These are phyloP conservation scores for Aspergillus sp. DNA, from an alignment of 2,329 filamentous ascomycete species.

Conservation along the genomic window DNA sequence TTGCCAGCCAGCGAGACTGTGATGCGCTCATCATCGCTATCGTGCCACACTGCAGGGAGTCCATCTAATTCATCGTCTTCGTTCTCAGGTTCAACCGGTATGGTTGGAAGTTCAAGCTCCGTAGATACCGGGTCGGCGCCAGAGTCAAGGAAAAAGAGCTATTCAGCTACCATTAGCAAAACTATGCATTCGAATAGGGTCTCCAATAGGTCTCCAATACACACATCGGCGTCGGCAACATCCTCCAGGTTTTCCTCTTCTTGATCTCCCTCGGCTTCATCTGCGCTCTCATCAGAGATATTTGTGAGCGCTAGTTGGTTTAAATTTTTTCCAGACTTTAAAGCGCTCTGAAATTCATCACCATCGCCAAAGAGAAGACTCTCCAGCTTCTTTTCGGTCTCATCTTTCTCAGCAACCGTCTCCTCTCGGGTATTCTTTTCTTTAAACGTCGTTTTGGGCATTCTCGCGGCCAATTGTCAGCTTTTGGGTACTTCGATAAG, in stretches of 20 bases:
- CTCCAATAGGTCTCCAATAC: slow-evolving; percentile 19
- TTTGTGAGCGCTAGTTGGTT: slow-evolving; percentile 40
- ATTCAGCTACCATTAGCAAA: background rate
- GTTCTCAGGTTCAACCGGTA: slow-evolving; percentile 38
- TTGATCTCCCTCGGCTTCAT: slow-evolving; percentile 31
- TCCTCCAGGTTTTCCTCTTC: slow-evolving; percentile 57
- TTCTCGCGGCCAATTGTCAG: slow-evolving; percentile 11
- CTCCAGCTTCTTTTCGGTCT: slow-evolving; percentile 82
- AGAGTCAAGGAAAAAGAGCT: slow-evolving; percentile 81
- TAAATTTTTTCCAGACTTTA: slow-evolving; percentile 59
- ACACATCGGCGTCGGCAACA: slow-evolving; percentile 71
- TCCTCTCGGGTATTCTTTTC: slow-evolving; percentile 29
- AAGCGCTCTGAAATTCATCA: slow-evolving; percentile 72
- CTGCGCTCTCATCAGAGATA: slow-evolving; percentile 29
- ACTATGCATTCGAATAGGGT: background rate
- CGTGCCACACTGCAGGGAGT: slow-evolving; percentile 67
- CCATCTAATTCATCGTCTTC: slow-evolving; percentile 31
- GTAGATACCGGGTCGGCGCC: slow-evolving; percentile 48
- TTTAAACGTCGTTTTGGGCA: slow-evolving; percentile 30
- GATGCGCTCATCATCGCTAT: slow-evolving; percentile 91
- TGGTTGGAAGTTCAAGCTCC: slow-evolving; percentile 35
- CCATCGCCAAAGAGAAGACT: slow-evolving; percentile 84
- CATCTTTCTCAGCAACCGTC: slow-evolving; percentile 65
- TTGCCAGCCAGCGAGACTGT: slow-evolving; percentile 77
- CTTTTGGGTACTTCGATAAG: background rate